A percentile compares a stretch with the other conserved stretches of the same genome.
These are phyloP conservation scores for Wickerhamomyces sp. DNA, from an alignment of 1,139 yeast species.

Conservation along the genomic window DNA sequence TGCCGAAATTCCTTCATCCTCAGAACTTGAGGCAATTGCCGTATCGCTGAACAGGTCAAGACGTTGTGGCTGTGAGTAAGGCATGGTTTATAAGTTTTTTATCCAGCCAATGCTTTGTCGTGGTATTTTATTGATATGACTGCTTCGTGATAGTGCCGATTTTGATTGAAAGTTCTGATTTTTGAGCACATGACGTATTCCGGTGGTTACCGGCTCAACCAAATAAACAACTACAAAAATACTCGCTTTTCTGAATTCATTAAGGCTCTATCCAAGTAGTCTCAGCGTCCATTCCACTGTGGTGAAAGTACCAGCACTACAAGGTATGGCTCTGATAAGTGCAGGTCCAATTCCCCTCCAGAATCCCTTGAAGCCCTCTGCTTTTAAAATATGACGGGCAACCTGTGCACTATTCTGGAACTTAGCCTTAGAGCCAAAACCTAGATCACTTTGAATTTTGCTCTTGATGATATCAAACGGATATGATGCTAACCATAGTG, in stretches of 20 bases:
- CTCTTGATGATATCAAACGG: conserved; percentile 88
- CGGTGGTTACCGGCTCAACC: background rate
- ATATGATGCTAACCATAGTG: conserved; percentile 76
- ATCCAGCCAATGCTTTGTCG: background rate
- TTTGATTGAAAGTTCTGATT: no score
- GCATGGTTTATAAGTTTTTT: background rate
- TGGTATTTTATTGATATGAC: background rate
- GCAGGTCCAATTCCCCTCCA: conserved; percentile 89
- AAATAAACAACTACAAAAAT: no score
- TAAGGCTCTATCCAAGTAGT: conserved; percentile 32
- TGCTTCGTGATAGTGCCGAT: background rate
- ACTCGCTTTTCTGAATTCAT: no score
- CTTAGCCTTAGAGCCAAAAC: conserved; percentile 41
- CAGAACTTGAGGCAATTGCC: conserved; percentile 21
- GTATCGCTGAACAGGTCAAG: conserved; percentile 11
- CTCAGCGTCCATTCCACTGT: conserved; percentile 86
- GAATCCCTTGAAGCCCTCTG: conserved; percentile 67
- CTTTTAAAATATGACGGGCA: conserved; percentile 44
- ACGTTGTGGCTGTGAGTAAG: background rate
- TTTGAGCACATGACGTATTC: background rate
- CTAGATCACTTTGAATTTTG: conserved; percentile 69
- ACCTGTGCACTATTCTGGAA: conserved; percentile 43
- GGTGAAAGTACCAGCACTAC: conserved; percentile 92
- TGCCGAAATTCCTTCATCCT: conserved; percentile 9
- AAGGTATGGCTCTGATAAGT: conserved; percentile 91